These are phyloP conservation scores for Penicillium malachiteum DNA, from an alignment of 495 filamentous ascomycete species.

Conservation along the genomic window DNA sequence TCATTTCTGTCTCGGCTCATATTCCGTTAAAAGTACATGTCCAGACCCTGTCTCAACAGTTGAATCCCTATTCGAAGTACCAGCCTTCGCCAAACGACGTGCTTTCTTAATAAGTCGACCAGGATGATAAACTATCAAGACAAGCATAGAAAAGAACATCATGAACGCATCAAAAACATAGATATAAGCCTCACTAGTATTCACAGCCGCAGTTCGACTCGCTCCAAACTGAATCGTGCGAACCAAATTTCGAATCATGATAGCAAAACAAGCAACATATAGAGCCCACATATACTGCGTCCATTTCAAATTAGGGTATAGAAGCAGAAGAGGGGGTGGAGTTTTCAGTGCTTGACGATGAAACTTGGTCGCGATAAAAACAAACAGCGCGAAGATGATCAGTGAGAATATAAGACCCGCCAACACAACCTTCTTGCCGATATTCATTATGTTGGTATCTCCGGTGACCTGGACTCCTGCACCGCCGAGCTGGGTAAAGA, in stretches of 20 bases:
- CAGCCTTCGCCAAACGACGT: conserved; percentile 12
- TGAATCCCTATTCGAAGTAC: conserved; percentile 1
- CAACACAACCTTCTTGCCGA: conserved; percentile 34
- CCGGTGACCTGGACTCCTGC: conserved; percentile 45
- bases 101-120: conserved; percentile 31
- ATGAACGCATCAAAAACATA: conserved; percentile 41
- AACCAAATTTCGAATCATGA: conserved; percentile 43
- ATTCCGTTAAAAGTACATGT: conserved; percentile 21
- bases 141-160: conserved; percentile 29
- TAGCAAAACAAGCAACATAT: conserved; percentile 35
- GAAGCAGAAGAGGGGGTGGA: conserved; percentile 11
- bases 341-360: conserved; percentile 17
- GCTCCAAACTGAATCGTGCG: conserved; percentile 43
- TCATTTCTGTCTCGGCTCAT: not conserved
- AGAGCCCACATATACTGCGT: conserved; percentile 36
- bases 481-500: conserved; percentile 36
- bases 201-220: conserved; percentile 16
- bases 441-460: conserved; percentile 26
- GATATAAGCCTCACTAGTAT: conserved; percentile 35
- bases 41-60: conserved; percentile 2
- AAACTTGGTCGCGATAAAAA: conserved; percentile 24
- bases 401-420: conserved; percentile 34
- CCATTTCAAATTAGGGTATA: conserved; percentile 24
- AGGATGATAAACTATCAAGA: conserved; percentile 33
- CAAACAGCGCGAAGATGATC: conserved; percentile 30